phyloP scores from a whole-genome alignment of 1,139 yeast genomes.

The Geotrichum bryndzae region DNA sequence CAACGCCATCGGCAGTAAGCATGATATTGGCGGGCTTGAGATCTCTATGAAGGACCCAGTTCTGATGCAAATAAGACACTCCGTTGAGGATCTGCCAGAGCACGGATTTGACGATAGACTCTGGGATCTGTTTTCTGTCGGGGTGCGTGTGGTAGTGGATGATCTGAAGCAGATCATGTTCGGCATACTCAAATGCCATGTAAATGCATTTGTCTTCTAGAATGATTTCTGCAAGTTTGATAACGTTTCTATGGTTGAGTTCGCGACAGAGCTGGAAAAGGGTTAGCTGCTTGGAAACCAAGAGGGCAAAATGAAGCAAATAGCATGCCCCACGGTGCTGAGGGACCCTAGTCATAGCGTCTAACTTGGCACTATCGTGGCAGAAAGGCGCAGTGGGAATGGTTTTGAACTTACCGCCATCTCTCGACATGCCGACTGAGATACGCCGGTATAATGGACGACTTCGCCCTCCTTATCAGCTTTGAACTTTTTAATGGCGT shows the following conservation, averaged over 20 bases:
- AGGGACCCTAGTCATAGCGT: neutral
- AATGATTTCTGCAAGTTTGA: conserved; percentile 75
- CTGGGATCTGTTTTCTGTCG: conserved; percentile 71
- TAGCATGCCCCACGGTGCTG: neutral
- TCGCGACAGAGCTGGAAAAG: conserved; percentile 61
- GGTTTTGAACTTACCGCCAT: conserved; percentile 52
- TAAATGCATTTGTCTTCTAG: conserved; percentile 85
- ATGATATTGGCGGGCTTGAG: conserved; percentile 96
- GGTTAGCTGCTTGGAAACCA: neutral
- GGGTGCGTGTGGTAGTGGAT: conserved; percentile 93
- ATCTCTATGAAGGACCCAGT: conserved; percentile 94
- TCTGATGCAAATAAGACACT: conserved; percentile 82
- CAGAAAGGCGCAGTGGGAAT: neutral
- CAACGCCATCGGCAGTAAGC: conserved; percentile 85
- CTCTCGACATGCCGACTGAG: conserved; percentile 94
- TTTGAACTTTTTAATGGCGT: conserved; percentile 93
- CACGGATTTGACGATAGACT: conserved; percentile 69
- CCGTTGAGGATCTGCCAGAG: conserved; percentile 92
- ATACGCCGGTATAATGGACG: conserved; percentile 85
- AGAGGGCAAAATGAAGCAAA: neutral
- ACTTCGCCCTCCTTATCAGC: conserved; percentile 91
- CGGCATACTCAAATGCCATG: conserved; percentile 94
- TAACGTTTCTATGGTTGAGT: conserved; percentile 69
- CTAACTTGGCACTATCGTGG: neutral
- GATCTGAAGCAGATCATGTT: conserved; percentile 81